These are phyloP conservation scores for Trypanosoma mega DNA, from an alignment of 208 protist genomes.

Conservation along the genomic window DNA sequence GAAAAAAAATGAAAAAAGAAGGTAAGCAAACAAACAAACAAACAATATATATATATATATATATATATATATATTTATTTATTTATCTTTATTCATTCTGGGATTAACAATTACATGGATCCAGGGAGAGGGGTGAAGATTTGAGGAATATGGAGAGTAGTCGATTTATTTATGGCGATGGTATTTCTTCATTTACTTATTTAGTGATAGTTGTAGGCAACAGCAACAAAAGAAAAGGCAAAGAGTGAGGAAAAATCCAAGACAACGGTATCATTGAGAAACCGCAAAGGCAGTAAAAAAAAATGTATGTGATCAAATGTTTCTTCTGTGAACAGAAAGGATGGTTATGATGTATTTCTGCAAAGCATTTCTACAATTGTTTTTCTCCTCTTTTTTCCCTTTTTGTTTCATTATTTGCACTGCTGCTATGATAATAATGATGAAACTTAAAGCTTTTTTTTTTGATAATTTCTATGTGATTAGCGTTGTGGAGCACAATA, in stretches of 20 bases:
- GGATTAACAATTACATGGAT: conserved; percentile 7
- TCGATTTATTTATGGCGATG: background rate
- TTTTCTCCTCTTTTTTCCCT: conserved; percentile 14
- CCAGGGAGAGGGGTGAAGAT: background rate
- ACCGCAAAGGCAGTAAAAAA: too few relatives aligned
- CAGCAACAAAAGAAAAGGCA: too few relatives aligned
- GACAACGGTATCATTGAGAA: background rate
- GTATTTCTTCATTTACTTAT: background rate
- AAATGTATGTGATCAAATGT: too few relatives aligned
- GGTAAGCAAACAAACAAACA: background rate
- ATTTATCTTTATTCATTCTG: conserved; percentile 22
- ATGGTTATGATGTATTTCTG: too few relatives aligned
- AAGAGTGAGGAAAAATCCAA: background rate
- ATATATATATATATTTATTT: conserved; percentile 12
- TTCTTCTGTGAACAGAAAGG: too few relatives aligned
- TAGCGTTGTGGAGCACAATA: too few relatives aligned
- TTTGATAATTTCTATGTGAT: too few relatives aligned
- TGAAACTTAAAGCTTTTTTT: too few relatives aligned
- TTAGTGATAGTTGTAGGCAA: background rate
- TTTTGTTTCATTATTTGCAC: conserved; percentile 15
- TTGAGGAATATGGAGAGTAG: background rate
- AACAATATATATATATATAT: background rate
- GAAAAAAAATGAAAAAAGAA: background rate
- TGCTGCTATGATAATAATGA: too few relatives aligned
- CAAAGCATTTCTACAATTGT: too few relatives aligned